Conservation (phyloP, 768 basidiomycete genomes). For the Leccinum arenicola region DNA sequence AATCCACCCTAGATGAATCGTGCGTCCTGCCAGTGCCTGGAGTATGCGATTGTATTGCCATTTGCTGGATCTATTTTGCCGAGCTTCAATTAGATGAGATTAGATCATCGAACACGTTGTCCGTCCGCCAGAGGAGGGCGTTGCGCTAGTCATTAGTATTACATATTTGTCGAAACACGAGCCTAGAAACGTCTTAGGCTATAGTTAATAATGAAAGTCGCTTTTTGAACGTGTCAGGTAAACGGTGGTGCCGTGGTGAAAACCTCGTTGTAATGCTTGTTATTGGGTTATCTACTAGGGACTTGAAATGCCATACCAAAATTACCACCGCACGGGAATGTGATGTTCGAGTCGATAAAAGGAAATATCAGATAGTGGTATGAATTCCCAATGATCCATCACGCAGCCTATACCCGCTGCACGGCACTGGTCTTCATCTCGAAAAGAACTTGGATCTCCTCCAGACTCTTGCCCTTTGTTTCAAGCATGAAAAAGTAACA, state of each 20-base stretch:
- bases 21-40: background rate
- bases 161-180: background rate
- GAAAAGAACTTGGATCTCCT: constrained; percentile 40
- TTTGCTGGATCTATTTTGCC: background rate
- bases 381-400: background rate
- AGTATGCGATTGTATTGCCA: constrained; percentile 1
- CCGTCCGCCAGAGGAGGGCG: background rate
- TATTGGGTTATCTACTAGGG: background rate
- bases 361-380: background rate
- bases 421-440: constrained; percentile 13
- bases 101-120: constrained; percentile 12
- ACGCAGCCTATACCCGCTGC: background rate
- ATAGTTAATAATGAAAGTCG: background rate
- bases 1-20: constrained; percentile 2
- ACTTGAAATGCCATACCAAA: background rate
- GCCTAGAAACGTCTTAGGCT: background rate
- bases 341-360: background rate
- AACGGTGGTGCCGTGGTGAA: background rate
- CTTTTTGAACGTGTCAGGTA: background rate
- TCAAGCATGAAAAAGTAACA: constrained; percentile 43
- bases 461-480: constrained; percentile 43
- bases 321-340: background rate
- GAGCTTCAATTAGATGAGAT: background rate
- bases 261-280: background rate
- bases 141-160: background rate